Percentiles rank a stretch among this genome's conserved stretches.
Evolutionary conservation across 2,329 filamentous ascomycete species (phyloP).

Genomic region (Nakataea oryzae): DNA sequence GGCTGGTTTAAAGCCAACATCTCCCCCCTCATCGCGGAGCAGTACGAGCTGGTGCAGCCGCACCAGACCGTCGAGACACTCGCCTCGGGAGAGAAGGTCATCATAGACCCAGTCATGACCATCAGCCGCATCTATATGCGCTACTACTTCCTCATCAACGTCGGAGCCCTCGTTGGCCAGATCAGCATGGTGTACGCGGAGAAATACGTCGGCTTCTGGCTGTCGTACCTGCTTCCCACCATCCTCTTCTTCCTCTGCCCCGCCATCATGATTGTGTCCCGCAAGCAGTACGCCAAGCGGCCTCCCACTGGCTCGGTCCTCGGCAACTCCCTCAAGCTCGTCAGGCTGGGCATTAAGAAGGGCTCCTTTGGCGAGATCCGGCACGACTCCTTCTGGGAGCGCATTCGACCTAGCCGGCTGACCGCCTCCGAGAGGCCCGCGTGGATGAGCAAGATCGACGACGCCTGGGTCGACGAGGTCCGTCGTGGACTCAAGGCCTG

Average conservation of each 20-base stretch:
- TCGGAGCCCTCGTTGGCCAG: slow-evolving; percentile 55
- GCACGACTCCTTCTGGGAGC: slow-evolving; percentile 32
- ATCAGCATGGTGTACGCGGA: slow-evolving; percentile 63
- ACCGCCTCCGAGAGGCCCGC: slow-evolving; percentile 41
- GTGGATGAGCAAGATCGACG: slow-evolving; percentile 49
- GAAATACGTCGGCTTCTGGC: slow-evolving; percentile 66
- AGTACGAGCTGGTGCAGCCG: slow-evolving; percentile 42
- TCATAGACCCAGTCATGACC: slow-evolving; percentile 60
- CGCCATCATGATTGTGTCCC: slow-evolving; percentile 47
- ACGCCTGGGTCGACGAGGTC: slow-evolving; percentile 31
- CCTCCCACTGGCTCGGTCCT: slow-evolving; percentile 60
- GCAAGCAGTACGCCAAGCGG: slow-evolving; percentile 44
- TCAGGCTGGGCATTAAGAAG: slow-evolving; percentile 53
- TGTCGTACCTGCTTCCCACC: slow-evolving; percentile 61
- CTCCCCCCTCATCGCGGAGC: slow-evolving; percentile 63
- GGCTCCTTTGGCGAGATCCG: slow-evolving; percentile 34
- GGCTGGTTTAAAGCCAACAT: slow-evolving; percentile 79
- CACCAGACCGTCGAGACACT: slow-evolving; percentile 45
- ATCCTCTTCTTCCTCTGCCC: slow-evolving; percentile 54
- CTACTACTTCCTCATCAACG: slow-evolving; percentile 56
- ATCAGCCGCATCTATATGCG: slow-evolving; percentile 59
- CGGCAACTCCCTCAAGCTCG: slow-evolving; percentile 50
- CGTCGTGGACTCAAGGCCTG: slow-evolving; percentile 58
- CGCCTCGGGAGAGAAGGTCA: slow-evolving; percentile 52
- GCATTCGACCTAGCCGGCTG: slow-evolving; percentile 54